phyloP scores from a whole-genome alignment of 495 filamentous ascomycete genomes.

The Podospora tetraspora region DNA sequence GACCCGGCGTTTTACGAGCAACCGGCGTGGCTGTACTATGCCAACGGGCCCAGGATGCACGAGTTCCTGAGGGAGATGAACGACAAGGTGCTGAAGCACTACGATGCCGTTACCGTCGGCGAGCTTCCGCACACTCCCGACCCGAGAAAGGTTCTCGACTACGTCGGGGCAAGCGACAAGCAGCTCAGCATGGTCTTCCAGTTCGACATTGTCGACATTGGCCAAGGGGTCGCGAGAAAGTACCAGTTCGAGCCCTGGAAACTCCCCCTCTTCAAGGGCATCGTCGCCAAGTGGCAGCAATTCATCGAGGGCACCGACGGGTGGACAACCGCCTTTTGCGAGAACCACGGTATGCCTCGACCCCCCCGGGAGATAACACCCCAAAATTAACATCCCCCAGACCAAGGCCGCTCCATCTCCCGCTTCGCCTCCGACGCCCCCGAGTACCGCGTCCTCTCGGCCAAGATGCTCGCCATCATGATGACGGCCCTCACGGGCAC shows the following conservation, averaged over 20 bases:
- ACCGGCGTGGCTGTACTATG: constrained; percentile 50
- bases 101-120: constrained; percentile 65
- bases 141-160: constrained; percentile 52
- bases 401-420: constrained; percentile 60
- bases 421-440: constrained; percentile 49
- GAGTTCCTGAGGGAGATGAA: constrained; percentile 61
- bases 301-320: constrained; percentile 65
- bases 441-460: constrained; percentile 40
- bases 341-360: constrained; percentile 53
- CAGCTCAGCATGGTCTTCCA: constrained; percentile 76
- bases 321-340: constrained; percentile 68
- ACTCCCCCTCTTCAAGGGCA: constrained; percentile 52
- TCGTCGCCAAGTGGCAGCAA: constrained; percentile 59
- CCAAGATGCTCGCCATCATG: constrained; percentile 53
- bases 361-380: too few species aligned
- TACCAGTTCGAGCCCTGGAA: constrained; percentile 38
- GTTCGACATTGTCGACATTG: constrained; percentile 61
- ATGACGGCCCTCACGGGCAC: constrained; percentile 56
- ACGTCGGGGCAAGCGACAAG: constrained; percentile 51
- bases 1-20: constrained; percentile 35
- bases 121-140: constrained; percentile 63
- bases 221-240: constrained; percentile 44
- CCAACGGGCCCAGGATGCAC: constrained; percentile 61
- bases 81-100: constrained; percentile 55
- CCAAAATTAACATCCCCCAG: constrained; percentile 7